Evolutionary conservation across 2,329 filamentous ascomycete genomes (phyloP), one percentile per base, ranked within the genome.

Genomic region (Alternaria sp.): DNA sequence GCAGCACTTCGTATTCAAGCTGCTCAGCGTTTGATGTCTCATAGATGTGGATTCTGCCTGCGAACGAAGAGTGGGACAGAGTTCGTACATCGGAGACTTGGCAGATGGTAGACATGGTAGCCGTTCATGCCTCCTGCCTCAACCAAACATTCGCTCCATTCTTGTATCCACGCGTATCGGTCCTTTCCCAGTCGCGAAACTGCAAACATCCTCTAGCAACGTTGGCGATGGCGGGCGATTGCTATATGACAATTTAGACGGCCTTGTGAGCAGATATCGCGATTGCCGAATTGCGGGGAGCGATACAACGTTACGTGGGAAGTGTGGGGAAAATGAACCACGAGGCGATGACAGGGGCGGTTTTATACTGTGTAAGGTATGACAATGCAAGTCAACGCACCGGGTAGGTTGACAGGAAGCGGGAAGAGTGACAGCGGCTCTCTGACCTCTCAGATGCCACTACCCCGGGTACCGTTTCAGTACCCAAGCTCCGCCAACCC

Each of bases 401-500:
- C 51, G 40, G 62, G 64, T 70, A 69, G 70, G 63, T 68, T 65
- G 61, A 62, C 54, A 61, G 57, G 52, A 68, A 61, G 42, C 67
- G 65, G 64, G 63, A 62, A 60, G 51, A 37, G 56, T 56, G 54
- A 39, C 62, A 59, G 52, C 63, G 58, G 58, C 62, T 67, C 36
- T 64, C 60, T 58, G 58, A 61, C 57, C 65, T 68, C 44, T 64
- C 52, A 61, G 50, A 66, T 60, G 60, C 56, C 56, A 65, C 62
- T 57, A 63, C 63, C 60, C 60, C 59, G 60, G 62, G 55, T 67
- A 54, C 71, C 61, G 62, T 66, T 70, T 71, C 63, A 65, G 70
- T 67, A 55, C 65, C 56, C 68, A 71, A 71, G 68, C 67, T 62
- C 65, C 65, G 72, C 68, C 54, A 63, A 75, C 71, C 72, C 71